A percentile compares a stretch with the other conserved stretches of the same genome.
Evolutionary conservation across 2,329 filamentous ascomycete genomes (phyloP).

Genomic region (Fusarium sp.): DNA sequence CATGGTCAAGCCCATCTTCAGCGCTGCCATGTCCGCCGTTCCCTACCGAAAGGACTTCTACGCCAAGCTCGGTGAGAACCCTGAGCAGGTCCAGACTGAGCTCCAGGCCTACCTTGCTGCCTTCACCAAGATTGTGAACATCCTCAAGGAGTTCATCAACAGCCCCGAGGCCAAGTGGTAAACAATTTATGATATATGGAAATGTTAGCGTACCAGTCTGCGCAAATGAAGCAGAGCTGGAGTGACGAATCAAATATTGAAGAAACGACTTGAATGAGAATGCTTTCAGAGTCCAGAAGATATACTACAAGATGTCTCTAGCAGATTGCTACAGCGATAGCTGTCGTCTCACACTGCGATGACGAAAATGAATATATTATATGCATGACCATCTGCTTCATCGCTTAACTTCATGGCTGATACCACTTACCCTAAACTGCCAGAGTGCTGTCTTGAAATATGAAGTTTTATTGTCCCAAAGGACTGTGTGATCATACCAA

Average conservation of each 20-base stretch:
- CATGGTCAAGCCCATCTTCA: conserved; percentile 91
- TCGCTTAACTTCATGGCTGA: background rate
- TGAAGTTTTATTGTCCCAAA: background rate
- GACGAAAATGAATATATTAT: conserved; percentile 36
- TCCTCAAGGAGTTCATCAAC: conserved; percentile 73
- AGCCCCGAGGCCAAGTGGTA: conserved; percentile 72
- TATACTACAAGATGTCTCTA: conserved; percentile 21
- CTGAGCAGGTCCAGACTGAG: conserved; percentile 71
- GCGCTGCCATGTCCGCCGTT: conserved; percentile 90
- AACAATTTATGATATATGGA: conserved; percentile 25
- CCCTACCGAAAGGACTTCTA: conserved; percentile 97
- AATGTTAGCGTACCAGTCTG: conserved; percentile 14
- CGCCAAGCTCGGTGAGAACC: conserved; percentile 80
- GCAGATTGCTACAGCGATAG: conserved; percentile 11
- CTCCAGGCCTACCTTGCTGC: conserved; percentile 80
- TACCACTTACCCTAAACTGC: conserved; percentile 2
- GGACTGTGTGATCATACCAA: background rate
- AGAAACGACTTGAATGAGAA: conserved; percentile 24
- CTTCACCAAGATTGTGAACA: conserved; percentile 82
- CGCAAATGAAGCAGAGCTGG: conserved; percentile 7
- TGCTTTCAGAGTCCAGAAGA: conserved; percentile 12
- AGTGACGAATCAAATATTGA: conserved; percentile 23
- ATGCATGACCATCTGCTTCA: conserved; percentile 14
- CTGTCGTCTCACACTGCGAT: conserved; percentile 26
- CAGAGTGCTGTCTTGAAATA: background rate